Evolutionary conservation across 306 rosid species (phyloP), one percentile per base, ranked within the genome.

Genomic region (Bauhinia variegata): DNA sequence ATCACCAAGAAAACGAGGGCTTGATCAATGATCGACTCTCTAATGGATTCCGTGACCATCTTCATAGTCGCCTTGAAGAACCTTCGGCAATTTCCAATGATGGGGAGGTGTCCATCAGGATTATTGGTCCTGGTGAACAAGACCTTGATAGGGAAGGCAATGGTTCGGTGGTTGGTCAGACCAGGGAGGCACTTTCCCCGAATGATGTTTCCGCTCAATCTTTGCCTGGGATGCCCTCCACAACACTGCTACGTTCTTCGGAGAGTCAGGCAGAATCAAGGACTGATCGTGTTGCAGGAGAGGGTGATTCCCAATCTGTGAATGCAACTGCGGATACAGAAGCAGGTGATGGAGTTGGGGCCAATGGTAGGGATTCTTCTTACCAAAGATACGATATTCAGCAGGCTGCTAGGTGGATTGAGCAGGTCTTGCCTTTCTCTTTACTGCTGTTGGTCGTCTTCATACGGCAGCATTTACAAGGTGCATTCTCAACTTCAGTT

Each of bases 401-500:
- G 75, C 99, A 95, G 86, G 99, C 91, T 11, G 96, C 99, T 44
- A 79, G 95, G 84, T 87, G 99, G 95, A 84, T 95, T 75, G 99
- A 90, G 68, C 97, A 95, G 78, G 85, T 90, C 15, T 82, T 95
- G 60, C 97, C 99, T 14, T 90, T 95, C 72, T 88, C 96, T 11
- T 85, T 95, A 79, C 99, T 95, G 62, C 86, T 90, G n/a, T 77
- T 95, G 85, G 96, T 95, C 39, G 97, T 95, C 63, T 95, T 95
- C 84, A 88, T 95, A 50, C 88, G 99, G 60, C 99, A 95, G 81
- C 99, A 95, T 82, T 83, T 88, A 75, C 99, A 95, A 90, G 99
- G 99, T 90, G 53, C 57, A 42, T 55, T 66, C 23, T n/a, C 51
- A 33, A 33, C 37, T 12, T 30, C 19, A 36, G 9, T 75, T 13